These are phyloP conservation scores for Juncus inflexus DNA, from an alignment of 176 grass and related monocot species.

Conservation along the genomic window DNA sequence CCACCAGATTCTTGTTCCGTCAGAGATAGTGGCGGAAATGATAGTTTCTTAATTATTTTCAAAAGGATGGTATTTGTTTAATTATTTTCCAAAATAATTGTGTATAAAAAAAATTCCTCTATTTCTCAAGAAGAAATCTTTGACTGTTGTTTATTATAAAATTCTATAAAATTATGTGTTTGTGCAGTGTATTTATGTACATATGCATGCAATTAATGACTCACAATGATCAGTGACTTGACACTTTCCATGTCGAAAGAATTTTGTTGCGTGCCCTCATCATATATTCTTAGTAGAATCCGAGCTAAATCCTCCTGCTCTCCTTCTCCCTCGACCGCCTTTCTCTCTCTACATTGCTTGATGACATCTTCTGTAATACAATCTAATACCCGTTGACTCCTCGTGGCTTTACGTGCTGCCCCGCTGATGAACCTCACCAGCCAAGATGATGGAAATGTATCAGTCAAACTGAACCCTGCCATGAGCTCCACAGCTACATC, in stretches of 20 bases:
- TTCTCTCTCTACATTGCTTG: not conserved
- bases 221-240: conserved; percentile 24
- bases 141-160: no score
- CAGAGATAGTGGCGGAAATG: no score
- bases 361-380: not conserved
- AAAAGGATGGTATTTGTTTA: no score
- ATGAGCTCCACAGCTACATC: not conserved
- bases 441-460: not conserved
- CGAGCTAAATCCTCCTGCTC: conserved; percentile 18
- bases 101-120: no score
- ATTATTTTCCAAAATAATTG: no score
- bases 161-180: no score
- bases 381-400: not conserved
- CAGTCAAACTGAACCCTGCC: not conserved
- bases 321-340: not conserved
- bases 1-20: no score
- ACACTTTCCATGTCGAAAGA: conserved; percentile 19
- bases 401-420: not conserved
- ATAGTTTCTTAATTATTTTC: no score
- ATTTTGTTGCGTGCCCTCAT: conserved; percentile 3
- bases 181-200: no score
- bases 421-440: not conserved
- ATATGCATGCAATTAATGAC: no score
- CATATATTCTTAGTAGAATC: conserved; percentile 7
- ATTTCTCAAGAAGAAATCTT: no score